Conservation (phyloP, 257 asterid genomes). For the Solanum phureja region DNA sequence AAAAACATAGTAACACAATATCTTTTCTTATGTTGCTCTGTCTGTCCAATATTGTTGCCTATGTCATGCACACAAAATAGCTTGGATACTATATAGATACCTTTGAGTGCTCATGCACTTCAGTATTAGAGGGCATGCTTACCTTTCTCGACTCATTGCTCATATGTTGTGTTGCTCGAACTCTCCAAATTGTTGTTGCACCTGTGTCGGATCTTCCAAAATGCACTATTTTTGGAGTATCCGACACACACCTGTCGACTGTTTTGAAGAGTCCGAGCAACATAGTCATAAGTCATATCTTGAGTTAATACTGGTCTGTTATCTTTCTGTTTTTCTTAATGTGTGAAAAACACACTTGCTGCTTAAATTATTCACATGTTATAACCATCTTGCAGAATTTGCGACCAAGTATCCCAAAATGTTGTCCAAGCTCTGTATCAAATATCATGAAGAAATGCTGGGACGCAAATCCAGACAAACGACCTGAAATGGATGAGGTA, state of each 20-base stretch:
- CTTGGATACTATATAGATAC: background rate
- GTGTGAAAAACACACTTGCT: background rate
- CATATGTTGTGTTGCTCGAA: background rate
- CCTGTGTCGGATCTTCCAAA: background rate
- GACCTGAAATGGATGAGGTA: conserved; percentile 90
- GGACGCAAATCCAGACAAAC: conserved; percentile 70
- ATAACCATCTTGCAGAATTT: conserved; percentile 30
- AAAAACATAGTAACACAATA: background rate
- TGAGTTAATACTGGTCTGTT: background rate
- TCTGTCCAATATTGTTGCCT: background rate
- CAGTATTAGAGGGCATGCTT: background rate
- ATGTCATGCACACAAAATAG: background rate
- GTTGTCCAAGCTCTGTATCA: conserved; percentile 59
- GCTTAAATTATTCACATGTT: background rate
- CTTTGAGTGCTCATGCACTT: background rate
- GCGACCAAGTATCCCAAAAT: conserved; percentile 77
- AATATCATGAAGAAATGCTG: conserved; percentile 70
- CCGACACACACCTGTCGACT: background rate
- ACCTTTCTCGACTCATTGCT: background rate
- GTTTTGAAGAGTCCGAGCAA: background rate
- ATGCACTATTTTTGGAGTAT: background rate
- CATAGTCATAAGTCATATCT: background rate
- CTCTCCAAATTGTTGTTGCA: background rate
- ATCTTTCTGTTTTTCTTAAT: background rate
- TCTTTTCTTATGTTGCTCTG: background rate